Evolutionary conservation across 495 filamentous ascomycete genomes (phyloP).

Genomic region (Cryomyces minteri): DNA sequence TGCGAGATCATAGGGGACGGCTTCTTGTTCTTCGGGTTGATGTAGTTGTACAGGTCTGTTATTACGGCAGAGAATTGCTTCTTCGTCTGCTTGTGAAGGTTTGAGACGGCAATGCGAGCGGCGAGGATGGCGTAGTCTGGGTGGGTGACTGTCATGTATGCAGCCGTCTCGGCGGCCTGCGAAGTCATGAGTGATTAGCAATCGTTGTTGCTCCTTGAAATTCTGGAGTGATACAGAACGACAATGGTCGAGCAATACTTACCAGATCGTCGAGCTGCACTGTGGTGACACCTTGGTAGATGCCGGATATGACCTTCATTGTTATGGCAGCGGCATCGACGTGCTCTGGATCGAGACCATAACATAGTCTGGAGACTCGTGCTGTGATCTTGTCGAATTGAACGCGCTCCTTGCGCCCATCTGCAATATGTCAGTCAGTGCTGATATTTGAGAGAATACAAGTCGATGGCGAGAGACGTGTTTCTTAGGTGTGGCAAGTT

Average conservation of each 20-base stretch:
- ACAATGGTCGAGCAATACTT: constrained; percentile 19
- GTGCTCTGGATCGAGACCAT: constrained; percentile 89
- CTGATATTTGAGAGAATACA: constrained; percentile 1
- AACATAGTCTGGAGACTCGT: constrained; percentile 90
- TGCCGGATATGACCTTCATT: constrained; percentile 97
- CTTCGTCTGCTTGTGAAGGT: constrained; percentile 99
- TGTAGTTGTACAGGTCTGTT: constrained; percentile 82
- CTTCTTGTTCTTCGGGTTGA: constrained; percentile 83
- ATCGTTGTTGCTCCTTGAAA: too few species aligned
- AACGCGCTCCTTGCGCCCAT: constrained; percentile 98
- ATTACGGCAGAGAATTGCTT: constrained; percentile 96
- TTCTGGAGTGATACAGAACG: too few species aligned
- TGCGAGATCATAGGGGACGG: constrained; percentile 84
- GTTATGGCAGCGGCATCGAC: constrained; percentile 97
- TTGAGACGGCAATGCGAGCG: constrained; percentile 95
- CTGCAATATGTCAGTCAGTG: constrained; percentile 25
- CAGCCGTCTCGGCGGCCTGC: constrained; percentile 93
- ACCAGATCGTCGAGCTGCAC: constrained; percentile 93
- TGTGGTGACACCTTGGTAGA: constrained; percentile 95
- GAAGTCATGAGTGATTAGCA: neutral
- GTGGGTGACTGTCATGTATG: constrained; percentile 99
- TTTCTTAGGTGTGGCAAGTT: constrained; percentile 14
- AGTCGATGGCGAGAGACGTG: neutral
- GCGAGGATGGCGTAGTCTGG: constrained; percentile 98
- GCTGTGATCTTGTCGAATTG: constrained; percentile 99